Evolutionary conservation across 148 eudicot genomes (phyloP), one percentile per base, ranked within the genome.

Genomic region (Cornus controversa): DNA sequence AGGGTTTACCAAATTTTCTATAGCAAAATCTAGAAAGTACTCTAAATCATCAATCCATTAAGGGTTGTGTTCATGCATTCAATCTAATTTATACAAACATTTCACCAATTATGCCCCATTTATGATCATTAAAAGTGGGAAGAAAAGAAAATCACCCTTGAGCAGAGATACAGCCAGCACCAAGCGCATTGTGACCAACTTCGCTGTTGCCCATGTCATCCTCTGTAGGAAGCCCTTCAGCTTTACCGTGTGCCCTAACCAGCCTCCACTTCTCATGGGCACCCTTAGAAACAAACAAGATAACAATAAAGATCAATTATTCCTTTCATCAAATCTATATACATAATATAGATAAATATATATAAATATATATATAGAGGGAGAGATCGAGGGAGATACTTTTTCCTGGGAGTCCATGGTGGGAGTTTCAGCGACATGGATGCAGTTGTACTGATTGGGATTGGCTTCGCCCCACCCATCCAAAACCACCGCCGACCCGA

Each of bases 121-220:
- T n/a, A n/a, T n/a, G n/a, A n/a, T n/a, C n/a, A n/a, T n/a, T n/a
- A n/a, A n/a, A 24, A 20, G 18, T 14, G 57, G 26, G 18, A 63
- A 28, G 70, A n/a, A n/a, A n/a, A 70, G 66, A 23, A 50, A 5
- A 67, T 83, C 68, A 95, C 97, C 98, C 98, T 90, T 95, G 97
- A 79, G 97, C 96, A 79, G 53, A 95, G 29, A 95, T 91, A 69
- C 97, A 74, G 14, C 98, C 98, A 66, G 97, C 98, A 79, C 98
- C 98, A 77, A 95, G 93, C 63, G 98, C 98, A 89, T 95, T 95
- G 80, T 95, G 98, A 60, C 98, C 98, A 67, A 95, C 97, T 86
- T 95, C 98, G 83, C 98, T 93, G 84, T 95, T 95, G 34, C 98
- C 98, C 98, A 95, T 95, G 77, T 95, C 98, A 86, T 95, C 98